Evolutionary conservation across 2,329 filamentous ascomycete species (phyloP).

Genomic region (Aspergillus fischeri): DNA sequence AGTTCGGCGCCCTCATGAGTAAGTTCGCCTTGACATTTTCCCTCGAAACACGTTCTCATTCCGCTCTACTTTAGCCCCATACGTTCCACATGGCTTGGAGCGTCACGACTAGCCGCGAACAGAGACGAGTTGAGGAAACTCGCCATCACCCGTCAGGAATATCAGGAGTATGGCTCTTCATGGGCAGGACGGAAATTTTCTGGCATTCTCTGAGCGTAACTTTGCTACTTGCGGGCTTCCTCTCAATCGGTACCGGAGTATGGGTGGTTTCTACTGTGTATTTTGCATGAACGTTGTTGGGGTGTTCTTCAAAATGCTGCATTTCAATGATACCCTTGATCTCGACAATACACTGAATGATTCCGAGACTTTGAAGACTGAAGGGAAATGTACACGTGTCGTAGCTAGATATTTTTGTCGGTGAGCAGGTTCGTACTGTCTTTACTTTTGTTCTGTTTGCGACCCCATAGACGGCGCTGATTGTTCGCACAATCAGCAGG

Average conservation of each 20-base stretch:
- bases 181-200: slow-evolving; percentile 73
- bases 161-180: slow-evolving; percentile 74
- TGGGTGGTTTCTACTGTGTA: not conserved
- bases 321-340: slow-evolving; percentile 23
- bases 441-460: not conserved
- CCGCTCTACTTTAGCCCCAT: slow-evolving; percentile 52
- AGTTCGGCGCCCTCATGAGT: slow-evolving; percentile 64
- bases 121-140: slow-evolving; percentile 60
- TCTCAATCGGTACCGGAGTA: not conserved
- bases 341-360: not conserved
- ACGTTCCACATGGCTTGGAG: slow-evolving; percentile 79
- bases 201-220: slow-evolving; percentile 19
- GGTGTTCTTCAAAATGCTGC: slow-evolving; percentile 4
- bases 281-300: not conserved
- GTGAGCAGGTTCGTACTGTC: not conserved
- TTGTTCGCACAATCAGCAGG: not conserved
- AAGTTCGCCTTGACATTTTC: slow-evolving; percentile 21
- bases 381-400: not conserved
- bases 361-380: not conserved
- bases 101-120: slow-evolving; percentile 70
- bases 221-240: not conserved
- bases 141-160: slow-evolving; percentile 81
- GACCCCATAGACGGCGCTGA: not conserved
- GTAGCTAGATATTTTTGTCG: not conserved
- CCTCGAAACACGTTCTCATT: slow-evolving; percentile 5